These are phyloP conservation scores for Chrysophaeum taylorii DNA, from an alignment of 352 stramenopile species.

Conservation along the genomic window DNA sequence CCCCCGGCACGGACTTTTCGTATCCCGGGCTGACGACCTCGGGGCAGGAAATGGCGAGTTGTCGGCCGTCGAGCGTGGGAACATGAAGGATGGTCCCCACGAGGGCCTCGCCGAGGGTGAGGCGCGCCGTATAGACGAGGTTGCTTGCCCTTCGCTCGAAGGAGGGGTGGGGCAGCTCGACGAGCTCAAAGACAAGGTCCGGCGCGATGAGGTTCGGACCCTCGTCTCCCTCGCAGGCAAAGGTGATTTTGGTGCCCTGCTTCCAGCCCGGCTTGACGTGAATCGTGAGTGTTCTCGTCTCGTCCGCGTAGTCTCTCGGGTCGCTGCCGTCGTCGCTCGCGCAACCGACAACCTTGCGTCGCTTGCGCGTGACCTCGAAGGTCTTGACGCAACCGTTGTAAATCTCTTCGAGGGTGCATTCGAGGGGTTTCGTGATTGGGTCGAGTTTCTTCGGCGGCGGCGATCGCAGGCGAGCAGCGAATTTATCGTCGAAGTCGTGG, in stretches of 20 bases:
- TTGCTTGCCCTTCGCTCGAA: conserved; percentile 45
- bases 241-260: conserved; percentile 66
- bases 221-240: conserved; percentile 50
- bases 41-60: conserved; percentile 26
- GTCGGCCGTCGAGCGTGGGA: conserved; percentile 37
- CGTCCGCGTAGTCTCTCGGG: conserved; percentile 58
- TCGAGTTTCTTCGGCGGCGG: conserved; percentile 45
- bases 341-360: no score
- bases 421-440: conserved; percentile 55
- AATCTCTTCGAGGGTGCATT: conserved; percentile 75
- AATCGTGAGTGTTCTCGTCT: conserved; percentile 39
- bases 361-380: conserved; percentile 61
- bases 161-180: conserved; percentile 40
- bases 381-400: conserved; percentile 67
- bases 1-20: conserved; percentile 37
- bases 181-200: conserved; percentile 55
- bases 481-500: conserved; percentile 71
- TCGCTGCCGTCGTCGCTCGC: conserved; percentile 23
- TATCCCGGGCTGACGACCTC: conserved; percentile 47
- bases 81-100: conserved; percentile 35
- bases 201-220: conserved; percentile 41
- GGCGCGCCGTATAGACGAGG: conserved; percentile 39
- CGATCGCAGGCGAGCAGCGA: conserved; percentile 59
- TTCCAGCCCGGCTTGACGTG: conserved; percentile 83
- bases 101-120: conserved; percentile 47